Percentiles rank a stretch among this genome's conserved stretches.
Conservation (phyloP, 208 protist species). For the Leishmania amazonensis region DNA sequence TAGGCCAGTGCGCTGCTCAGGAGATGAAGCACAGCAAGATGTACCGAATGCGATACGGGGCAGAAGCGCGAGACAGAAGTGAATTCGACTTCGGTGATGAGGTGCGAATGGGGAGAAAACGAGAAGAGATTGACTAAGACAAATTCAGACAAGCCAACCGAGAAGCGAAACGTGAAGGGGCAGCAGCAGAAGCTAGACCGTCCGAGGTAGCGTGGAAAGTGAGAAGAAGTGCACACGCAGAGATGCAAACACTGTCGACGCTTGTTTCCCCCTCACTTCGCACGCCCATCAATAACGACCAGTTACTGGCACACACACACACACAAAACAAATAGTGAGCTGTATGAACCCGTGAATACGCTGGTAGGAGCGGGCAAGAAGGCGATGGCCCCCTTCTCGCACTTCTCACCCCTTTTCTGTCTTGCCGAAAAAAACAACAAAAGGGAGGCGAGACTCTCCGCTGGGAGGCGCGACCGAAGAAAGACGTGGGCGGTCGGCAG, state of each 20-base stretch:
- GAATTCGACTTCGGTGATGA: neutral
- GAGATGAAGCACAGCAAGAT: neutral
- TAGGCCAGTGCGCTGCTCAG: neutral
- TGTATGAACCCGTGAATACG: neutral
- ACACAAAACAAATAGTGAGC: neutral
- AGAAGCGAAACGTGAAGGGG: neutral
- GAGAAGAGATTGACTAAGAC: neutral
- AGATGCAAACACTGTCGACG: neutral
- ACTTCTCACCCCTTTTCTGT: neutral
- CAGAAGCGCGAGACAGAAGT: neutral
- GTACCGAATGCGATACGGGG: neutral
- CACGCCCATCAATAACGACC: neutral
- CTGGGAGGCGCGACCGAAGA: neutral
- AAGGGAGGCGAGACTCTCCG: neutral
- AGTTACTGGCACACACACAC: neutral
- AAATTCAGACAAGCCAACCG: neutral
- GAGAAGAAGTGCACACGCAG: conserved; percentile 10
- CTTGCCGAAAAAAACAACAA: neutral
- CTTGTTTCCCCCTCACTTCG: neutral
- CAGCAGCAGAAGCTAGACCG: neutral
- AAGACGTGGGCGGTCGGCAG: neutral
- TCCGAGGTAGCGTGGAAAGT: neutral
- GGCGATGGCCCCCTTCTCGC: neutral
- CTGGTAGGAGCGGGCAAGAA: neutral
- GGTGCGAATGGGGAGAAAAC: neutral